Conservation (phyloP, 2,329 filamentous ascomycete genomes). For the Botrytis cinerea region DNA sequence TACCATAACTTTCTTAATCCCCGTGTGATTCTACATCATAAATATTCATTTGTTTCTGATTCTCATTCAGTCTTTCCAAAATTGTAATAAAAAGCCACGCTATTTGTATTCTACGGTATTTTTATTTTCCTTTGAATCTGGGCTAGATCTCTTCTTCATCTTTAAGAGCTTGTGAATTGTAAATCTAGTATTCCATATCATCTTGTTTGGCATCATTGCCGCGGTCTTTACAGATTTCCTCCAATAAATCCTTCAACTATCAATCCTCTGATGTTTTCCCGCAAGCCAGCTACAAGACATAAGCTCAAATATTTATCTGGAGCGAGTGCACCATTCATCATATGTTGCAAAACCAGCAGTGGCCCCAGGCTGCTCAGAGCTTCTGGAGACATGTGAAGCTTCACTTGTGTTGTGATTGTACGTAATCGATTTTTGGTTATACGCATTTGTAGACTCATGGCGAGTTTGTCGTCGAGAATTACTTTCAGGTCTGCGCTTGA, state of each 20-base stretch:
- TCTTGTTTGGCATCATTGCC: background rate
- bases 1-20: too few relatives aligned
- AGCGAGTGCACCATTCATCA: background rate
- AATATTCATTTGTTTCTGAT: too few relatives aligned
- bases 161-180: background rate
- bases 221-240: background rate
- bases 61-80: too few relatives aligned
- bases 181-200: background rate
- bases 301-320: background rate
- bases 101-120: background rate
- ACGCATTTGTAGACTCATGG: background rate
- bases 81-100: too few relatives aligned
- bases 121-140: background rate
- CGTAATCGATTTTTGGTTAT: background rate
- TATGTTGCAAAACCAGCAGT: background rate
- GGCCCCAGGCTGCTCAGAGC: background rate
- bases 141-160: background rate
- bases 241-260: background rate
- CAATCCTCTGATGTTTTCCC: background rate
- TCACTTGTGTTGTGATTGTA: background rate
- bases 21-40: too few relatives aligned
- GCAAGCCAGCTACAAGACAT: background rate
- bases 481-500: background rate
- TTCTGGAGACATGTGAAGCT: background rate
- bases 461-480: background rate